phyloP scores from a whole-genome alignment of 768 basidiomycete species.

The Mycena epipterygia region DNA sequence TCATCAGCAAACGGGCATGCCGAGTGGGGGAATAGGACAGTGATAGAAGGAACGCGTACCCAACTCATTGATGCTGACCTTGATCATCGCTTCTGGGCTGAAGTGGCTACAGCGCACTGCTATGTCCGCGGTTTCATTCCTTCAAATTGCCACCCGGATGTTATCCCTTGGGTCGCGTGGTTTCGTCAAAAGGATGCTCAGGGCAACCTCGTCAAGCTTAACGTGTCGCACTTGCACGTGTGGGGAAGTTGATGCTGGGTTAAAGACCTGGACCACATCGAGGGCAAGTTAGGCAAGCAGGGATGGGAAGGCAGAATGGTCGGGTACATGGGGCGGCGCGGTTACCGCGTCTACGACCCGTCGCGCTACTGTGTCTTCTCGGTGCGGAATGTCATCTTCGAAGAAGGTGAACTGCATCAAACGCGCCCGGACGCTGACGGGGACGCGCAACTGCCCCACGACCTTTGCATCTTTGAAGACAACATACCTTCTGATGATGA shows the following conservation, averaged over 20 bases:
- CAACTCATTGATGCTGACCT: slow-evolving; percentile 5
- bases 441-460: not conserved
- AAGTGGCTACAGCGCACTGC: slow-evolving; percentile 9
- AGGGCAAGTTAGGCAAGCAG: slow-evolving; percentile 33
- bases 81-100: not conserved
- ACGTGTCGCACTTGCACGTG: not conserved
- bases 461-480: not conserved
- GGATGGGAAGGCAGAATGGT: slow-evolving; percentile 35
- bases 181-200: not conserved
- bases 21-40: slow-evolving; percentile 37
- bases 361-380: slow-evolving; percentile 5
- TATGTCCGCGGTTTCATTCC: slow-evolving; percentile 44
- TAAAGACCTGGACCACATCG: slow-evolving; percentile 24
- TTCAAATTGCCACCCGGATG: slow-evolving; percentile 16
- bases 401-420: slow-evolving; percentile 14
- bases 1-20: slow-evolving; percentile 43
- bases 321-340: slow-evolving; percentile 33
- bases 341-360: slow-evolving; percentile 29
- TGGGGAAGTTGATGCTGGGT: not conserved
- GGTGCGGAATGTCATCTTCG: slow-evolving; percentile 31
- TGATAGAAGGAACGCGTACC: slow-evolving; percentile 35
- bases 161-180: slow-evolving; percentile 14
- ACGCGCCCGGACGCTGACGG: not conserved
- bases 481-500: not conserved
- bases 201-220: not conserved